A percentile compares a stretch with the other conserved stretches of the same genome.
These are phyloP conservation scores for Rhododendron simsii DNA, from an alignment of 148 eudicot species.

Conservation along the genomic window DNA sequence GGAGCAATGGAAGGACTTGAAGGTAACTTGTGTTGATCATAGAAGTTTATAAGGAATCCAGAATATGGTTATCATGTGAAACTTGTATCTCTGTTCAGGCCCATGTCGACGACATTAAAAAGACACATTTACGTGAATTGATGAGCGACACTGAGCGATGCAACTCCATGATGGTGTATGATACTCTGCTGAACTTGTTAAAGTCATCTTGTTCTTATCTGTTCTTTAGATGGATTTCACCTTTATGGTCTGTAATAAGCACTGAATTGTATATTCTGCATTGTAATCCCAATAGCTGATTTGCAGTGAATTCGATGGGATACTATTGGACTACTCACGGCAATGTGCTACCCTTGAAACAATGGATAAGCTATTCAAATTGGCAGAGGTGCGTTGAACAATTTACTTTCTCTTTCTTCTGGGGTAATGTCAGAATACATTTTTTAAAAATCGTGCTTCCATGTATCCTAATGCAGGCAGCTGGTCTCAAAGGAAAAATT, in stretches of 20 bases:
- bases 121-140: slow-evolving; percentile 84
- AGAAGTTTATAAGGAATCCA: background rate
- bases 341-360: slow-evolving; percentile 77
- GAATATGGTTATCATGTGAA: background rate
- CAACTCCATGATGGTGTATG: slow-evolving; percentile 94
- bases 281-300: background rate
- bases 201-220: background rate
- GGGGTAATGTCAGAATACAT: background rate
- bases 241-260: background rate
- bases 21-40: slow-evolving; percentile 29
- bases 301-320: slow-evolving; percentile 70
- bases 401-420: background rate
- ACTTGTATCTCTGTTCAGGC: slow-evolving; percentile 35
- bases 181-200: background rate
- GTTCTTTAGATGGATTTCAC: background rate
- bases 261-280: background rate
- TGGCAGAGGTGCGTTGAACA: slow-evolving; percentile 68
- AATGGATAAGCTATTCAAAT: slow-evolving; percentile 56
- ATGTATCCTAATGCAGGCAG: slow-evolving; percentile 55
- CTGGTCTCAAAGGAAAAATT: slow-evolving; percentile 77
- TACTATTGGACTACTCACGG: slow-evolving; percentile 81
- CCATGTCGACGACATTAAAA: slow-evolving; percentile 79
- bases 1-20: slow-evolving; percentile 69
- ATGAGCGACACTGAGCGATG: slow-evolving; percentile 70
- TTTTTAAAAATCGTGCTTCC: slow-evolving; percentile 4